phyloP scores from a whole-genome alignment of 2,329 filamentous ascomycete genomes.

The Fusarium zealandicum region DNA sequence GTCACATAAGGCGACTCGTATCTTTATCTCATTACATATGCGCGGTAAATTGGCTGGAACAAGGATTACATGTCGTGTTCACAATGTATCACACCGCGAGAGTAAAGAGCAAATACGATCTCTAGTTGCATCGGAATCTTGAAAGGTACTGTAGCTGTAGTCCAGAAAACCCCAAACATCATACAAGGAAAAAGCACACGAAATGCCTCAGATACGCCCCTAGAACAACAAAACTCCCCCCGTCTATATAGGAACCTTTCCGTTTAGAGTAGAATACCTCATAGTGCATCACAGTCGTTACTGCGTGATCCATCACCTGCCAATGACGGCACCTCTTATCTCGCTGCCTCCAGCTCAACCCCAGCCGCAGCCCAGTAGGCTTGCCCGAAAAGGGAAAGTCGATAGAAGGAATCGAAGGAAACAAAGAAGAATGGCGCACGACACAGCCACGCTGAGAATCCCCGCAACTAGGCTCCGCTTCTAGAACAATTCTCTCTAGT shows the following conservation, averaged over 20 bases:
- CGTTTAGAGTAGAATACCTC: constrained; percentile 28
- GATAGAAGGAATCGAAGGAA: constrained; percentile 34
- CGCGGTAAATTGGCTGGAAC: neutral
- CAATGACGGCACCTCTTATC: constrained; percentile 30
- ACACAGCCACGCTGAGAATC: constrained; percentile 31
- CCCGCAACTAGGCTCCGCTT: constrained; percentile 38
- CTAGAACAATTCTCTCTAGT: constrained; percentile 46
- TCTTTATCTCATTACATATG: constrained; percentile 17
- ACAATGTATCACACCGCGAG: constrained; percentile 13
- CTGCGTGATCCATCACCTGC: constrained; percentile 20
- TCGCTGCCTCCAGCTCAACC: constrained; percentile 27
- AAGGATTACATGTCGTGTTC: neutral
- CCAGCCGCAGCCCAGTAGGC: constrained; percentile 7
- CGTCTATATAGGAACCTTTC: constrained; percentile 26
- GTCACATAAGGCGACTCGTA: constrained; percentile 2
- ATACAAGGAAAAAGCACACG: constrained; percentile 19
- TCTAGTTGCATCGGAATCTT: neutral
- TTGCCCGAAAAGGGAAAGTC: constrained; percentile 28
- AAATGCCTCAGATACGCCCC: constrained; percentile 13
- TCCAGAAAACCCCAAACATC: constrained; percentile 2
- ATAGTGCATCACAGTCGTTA: constrained; percentile 34
- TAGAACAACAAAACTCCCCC: constrained; percentile 17
- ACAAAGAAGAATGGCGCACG: constrained; percentile 30
- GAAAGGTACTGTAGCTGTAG: constrained; percentile 2
- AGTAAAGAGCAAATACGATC: constrained; percentile 13